Evolutionary conservation across 768 basidiomycete genomes (phyloP).

Genomic region (Tylopilus intermedius): DNA sequence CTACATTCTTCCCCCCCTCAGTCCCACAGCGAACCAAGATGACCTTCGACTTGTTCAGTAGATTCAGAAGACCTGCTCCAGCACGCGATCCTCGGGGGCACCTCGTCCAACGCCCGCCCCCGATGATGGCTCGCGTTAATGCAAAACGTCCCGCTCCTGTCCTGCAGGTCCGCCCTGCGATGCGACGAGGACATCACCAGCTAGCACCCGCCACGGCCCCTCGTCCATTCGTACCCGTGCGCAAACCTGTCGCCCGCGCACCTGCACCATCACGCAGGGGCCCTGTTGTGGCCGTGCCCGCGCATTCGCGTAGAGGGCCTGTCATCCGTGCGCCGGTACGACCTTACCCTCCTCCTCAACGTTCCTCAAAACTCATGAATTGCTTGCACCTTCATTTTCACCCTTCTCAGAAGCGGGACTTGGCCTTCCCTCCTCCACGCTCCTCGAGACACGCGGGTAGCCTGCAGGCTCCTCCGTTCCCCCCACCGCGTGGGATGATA

Average conservation of each 20-base stretch:
- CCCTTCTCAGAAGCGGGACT: slow-evolving; percentile 20
- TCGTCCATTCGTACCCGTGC: slow-evolving; percentile 12
- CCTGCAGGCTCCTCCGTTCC: slow-evolving; percentile 17
- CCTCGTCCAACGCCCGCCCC: slow-evolving; percentile 12
- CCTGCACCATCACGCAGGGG: background rate
- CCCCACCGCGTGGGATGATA: slow-evolving; percentile 18
- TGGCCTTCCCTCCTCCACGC: slow-evolving; percentile 5
- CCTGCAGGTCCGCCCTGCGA: slow-evolving; percentile 16
- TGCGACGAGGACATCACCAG: slow-evolving; percentile 19
- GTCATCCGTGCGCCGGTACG: slow-evolving; percentile 5
- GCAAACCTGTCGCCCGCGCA: slow-evolving; percentile 14
- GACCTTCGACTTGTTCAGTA: slow-evolving; percentile 27
- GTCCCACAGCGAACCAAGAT: slow-evolving; percentile 12
- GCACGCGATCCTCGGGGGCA: slow-evolving; percentile 16
- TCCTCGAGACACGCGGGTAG: slow-evolving; percentile 1
- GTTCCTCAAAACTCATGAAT: slow-evolving; percentile 14
- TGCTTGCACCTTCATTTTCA: slow-evolving; percentile 27
- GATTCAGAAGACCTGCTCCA: slow-evolving; percentile 18
- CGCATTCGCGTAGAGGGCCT: slow-evolving; percentile 13
- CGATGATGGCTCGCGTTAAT: slow-evolving; percentile 15
- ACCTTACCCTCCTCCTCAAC: slow-evolving; percentile 11
- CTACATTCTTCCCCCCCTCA: slow-evolving; percentile 12
- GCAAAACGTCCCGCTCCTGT: slow-evolving; percentile 15
- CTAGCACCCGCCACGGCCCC: slow-evolving; percentile 4
- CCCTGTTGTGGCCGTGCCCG: background rate